Evolutionary conservation across 306 rosid species (phyloP).

Genomic region (Echinosophora koreensis): DNA sequence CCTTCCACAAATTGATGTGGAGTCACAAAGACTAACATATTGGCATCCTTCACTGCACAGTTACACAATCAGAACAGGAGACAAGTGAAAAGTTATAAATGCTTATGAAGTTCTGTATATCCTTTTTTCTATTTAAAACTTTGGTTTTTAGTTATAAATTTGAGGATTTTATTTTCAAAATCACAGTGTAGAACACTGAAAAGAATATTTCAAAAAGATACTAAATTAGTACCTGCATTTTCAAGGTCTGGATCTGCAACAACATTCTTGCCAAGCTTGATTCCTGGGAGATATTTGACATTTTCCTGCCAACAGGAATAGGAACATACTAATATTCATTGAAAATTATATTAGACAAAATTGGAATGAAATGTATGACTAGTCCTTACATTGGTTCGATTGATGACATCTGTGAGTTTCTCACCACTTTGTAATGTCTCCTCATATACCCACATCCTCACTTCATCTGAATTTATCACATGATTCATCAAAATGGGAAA

Average conservation of each 20-base stretch:
- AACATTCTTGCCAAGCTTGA: constrained; percentile 93
- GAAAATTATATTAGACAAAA: constrained; percentile 8
- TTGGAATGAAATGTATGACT: constrained; percentile 28
- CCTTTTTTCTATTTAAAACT: not conserved
- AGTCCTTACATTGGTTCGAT: constrained; percentile 74
- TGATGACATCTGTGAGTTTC: constrained; percentile 91
- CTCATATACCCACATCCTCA: constrained; percentile 98
- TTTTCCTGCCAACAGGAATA: constrained; percentile 69
- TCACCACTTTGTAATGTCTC: constrained; percentile 85
- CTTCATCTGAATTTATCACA: constrained; percentile 74
- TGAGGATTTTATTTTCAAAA: not conserved
- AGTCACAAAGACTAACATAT: constrained; percentile 96
- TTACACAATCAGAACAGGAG: constrained; percentile 50
- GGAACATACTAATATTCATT: constrained; percentile 3
- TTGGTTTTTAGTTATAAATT: not conserved
- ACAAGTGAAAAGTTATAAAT: constrained; percentile 19
- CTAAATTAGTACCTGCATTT: constrained; percentile 67
- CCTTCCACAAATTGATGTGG: constrained; percentile 99
- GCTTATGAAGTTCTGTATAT: not conserved
- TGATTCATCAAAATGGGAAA: constrained; percentile 41
- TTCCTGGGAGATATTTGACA: constrained; percentile 91
- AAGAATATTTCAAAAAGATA: not conserved
- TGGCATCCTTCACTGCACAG: constrained; percentile 82
- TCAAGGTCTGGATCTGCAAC: constrained; percentile 92
- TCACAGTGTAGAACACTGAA: not conserved